phyloP scores from a whole-genome alignment of 495 filamentous ascomycete genomes.

The Penicillium lividum region DNA sequence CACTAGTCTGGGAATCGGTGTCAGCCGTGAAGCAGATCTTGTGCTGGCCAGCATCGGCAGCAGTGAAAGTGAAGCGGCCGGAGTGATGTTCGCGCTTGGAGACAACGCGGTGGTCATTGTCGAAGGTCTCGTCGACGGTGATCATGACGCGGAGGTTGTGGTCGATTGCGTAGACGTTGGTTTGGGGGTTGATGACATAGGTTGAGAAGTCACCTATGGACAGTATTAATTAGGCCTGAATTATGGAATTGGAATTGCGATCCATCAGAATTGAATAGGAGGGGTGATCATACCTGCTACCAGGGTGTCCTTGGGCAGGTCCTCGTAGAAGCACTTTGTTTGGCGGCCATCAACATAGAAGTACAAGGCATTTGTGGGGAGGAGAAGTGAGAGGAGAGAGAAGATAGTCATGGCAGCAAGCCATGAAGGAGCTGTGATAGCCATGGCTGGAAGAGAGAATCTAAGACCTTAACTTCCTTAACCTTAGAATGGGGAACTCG shows the following conservation, averaged over 20 bases:
- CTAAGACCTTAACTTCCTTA: conserved; percentile 7
- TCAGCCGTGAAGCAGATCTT: conserved; percentile 89
- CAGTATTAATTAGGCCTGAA: neutral
- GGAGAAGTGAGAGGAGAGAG: conserved; percentile 46
- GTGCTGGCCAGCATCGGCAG: conserved; percentile 92
- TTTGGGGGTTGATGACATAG: conserved; percentile 69
- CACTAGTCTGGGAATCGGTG: conserved; percentile 57
- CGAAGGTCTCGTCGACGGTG: conserved; percentile 93
- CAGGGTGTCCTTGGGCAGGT: conserved; percentile 95
- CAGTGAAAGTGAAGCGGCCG: conserved; percentile 94
- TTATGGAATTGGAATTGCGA: neutral
- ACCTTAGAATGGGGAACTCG: conserved; percentile 2
- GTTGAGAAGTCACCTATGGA: conserved; percentile 77
- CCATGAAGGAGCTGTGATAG: conserved; percentile 41
- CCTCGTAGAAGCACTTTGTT: conserved; percentile 89
- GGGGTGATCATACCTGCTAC: conserved; percentile 70
- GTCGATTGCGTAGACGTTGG: conserved; percentile 64
- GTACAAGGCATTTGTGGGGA: conserved; percentile 79
- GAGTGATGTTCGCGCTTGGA: conserved; percentile 72
- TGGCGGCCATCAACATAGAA: conserved; percentile 88
- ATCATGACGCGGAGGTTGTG: conserved; percentile 79
- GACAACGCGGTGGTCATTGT: conserved; percentile 96
- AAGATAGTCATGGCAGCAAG: conserved; percentile 40
- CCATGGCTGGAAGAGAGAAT: conserved; percentile 28
- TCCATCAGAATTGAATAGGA: neutral